Evolutionary conservation across 1,284 basidiomycete genomes (phyloP).

Genomic region (Ceratobasidium sp.): DNA sequence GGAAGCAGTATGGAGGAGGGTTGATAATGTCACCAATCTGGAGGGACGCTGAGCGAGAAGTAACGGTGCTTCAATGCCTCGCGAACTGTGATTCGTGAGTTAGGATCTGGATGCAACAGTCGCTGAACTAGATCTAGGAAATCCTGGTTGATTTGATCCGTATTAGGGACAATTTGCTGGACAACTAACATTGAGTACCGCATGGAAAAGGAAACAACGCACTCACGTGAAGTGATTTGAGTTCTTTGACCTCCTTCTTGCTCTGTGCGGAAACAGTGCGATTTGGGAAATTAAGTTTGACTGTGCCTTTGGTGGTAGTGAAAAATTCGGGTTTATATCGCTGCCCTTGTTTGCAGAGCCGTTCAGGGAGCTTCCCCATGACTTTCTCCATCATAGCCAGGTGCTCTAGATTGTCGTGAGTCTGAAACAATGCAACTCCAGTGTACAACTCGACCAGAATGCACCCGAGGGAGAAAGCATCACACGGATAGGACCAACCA

Average conservation of each 20-base stretch:
- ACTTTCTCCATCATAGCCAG: conserved; percentile 99
- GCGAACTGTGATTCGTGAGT: conserved; percentile 82
- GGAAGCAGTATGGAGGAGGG: conserved; percentile 7
- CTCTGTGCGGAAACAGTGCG: conserved; percentile 64
- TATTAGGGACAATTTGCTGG: conserved; percentile 84
- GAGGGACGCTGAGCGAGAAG: conserved; percentile 54
- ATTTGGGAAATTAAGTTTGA: conserved; percentile 86
- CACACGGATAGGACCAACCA: conserved; percentile 98
- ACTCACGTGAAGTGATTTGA: conserved; percentile 77
- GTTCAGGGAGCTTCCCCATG: conserved; percentile 94
- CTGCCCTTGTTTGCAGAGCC: conserved; percentile 74
- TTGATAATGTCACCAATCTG: conserved; percentile 36
- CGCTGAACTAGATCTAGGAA: conserved; percentile 89
- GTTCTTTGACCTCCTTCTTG: conserved; percentile 91
- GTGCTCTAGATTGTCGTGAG: conserved; percentile 98
- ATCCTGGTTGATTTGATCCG: conserved; percentile 72
- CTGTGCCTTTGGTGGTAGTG: conserved; percentile 58
- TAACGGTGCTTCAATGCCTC: conserved; percentile 90
- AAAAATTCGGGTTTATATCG: conserved; percentile 92
- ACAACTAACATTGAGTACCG: conserved; percentile 23
- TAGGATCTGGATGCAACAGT: conserved; percentile 91
- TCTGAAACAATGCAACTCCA: conserved; percentile 97
- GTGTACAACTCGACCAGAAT: conserved; percentile 99
- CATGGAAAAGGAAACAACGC: background rate
- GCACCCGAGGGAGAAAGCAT: conserved; percentile 98